Base-by-base conservation (phyloP, 768 basidiomycete species). In the Chlorophyllum brunneum region DNA sequence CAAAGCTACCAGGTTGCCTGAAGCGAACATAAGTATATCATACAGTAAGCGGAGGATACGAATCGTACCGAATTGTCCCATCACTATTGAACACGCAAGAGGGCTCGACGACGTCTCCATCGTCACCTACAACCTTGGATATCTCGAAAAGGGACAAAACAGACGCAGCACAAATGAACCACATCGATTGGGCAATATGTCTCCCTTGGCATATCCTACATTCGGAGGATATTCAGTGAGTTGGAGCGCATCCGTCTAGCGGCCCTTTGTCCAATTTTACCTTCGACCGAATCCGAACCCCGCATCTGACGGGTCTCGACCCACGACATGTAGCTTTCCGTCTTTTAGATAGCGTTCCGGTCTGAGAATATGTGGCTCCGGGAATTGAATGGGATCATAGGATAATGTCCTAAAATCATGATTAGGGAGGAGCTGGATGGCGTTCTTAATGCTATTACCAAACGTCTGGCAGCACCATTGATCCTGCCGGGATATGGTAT, bases 211-310 rank as follows among this genome's bases (percentile, higher is more conserved):
- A 64, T 23, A 65, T 60, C 16, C 62, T 63, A 10, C 9, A 15
- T n/a, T n/a, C n/a, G n/a, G n/a, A 27, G 6, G 23, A 34, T 51
- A 45, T 29, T 31, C 33, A 51, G 34, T 15, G 26, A 11, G 6
- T 16, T n/a, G n/a, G n/a, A n/a, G n/a, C n/a, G n/a, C n/a, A n/a
- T n/a, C n/a, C n/a, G n/a, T n/a, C n/a, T n/a, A n/a, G n/a, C n/a
- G n/a, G n/a, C n/a, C n/a, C n/a, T n/a, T n/a, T n/a, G n/a, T n/a
- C n/a, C n/a, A n/a, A n/a, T n/a, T 66, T 66, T 48, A 77, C 77
- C 79, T 67, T 46, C 81, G 68, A 29, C 81, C 81, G 63, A 83
- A 83, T 5, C 81, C 81, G 58, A 82, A 83, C 13, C 77, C 69
- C 30, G 77, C 59, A 33, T 74, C 72, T 31, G 71, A 65, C 29